phyloP scores from a whole-genome alignment of 148 eudicot species.

The Dysphania ambrosioides region DNA sequence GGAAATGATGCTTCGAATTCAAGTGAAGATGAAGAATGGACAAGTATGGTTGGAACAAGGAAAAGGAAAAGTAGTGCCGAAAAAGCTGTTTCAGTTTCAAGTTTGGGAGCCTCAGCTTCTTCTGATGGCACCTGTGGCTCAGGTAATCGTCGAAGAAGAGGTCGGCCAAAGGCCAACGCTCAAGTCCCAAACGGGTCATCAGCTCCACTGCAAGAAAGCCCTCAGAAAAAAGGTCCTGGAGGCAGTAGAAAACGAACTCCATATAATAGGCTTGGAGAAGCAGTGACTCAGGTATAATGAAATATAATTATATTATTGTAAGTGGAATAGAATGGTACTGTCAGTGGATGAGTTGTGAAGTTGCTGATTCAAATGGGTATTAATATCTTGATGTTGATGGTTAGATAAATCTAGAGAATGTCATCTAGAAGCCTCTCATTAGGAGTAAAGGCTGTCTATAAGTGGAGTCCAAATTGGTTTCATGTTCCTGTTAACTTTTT shows the following conservation, averaged over 20 bases:
- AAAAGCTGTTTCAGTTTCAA: conserved; percentile 25
- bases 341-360: not conserved
- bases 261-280: conserved; percentile 56
- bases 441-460: not conserved
- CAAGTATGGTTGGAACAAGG: conserved; percentile 35
- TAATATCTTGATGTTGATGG: too few species aligned
- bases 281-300: conserved; percentile 56
- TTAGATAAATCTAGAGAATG: not conserved
- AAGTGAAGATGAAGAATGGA: conserved; percentile 85
- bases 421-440: not conserved
- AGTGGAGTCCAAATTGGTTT: not conserved
- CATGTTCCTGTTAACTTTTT: not conserved
- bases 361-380: too few species aligned
- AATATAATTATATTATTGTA: not conserved
- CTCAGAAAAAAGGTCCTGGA: conserved; percentile 37
- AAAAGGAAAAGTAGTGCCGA: conserved; percentile 31
- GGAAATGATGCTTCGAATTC: conserved; percentile 62
- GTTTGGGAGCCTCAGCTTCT: conserved; percentile 16
- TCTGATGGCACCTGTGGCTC: conserved; percentile 25
- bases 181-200: conserved; percentile 33
- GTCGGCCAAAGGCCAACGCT: conserved; percentile 29
- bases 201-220: conserved; percentile 22
- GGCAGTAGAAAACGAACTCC: conserved; percentile 37
- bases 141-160: conserved; percentile 31
- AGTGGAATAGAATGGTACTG: not conserved